Evolutionary conservation across 2,329 filamentous ascomycete genomes (phyloP).

Genomic region (Penicillium rolfsii): DNA sequence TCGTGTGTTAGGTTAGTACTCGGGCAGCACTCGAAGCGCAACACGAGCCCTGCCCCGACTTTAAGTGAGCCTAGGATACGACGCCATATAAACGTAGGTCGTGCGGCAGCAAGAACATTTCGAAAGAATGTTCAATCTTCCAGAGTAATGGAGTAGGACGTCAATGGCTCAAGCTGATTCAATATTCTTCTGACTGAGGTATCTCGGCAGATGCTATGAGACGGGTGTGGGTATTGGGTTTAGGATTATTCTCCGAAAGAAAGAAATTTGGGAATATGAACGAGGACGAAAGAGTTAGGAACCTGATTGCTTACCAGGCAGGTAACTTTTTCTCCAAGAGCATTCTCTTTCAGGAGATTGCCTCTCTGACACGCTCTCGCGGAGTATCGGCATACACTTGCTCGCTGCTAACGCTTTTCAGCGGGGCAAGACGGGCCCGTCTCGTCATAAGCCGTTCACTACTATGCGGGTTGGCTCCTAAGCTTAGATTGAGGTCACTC

Average conservation of each 20-base stretch:
- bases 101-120: neutral
- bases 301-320: too few relatives aligned
- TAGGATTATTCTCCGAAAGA: neutral
- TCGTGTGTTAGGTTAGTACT: neutral
- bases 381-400: too few relatives aligned
- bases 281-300: neutral
- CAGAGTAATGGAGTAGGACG: neutral
- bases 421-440: neutral
- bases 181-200: neutral
- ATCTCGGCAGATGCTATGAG: too few relatives aligned
- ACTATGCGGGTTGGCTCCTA: neutral
- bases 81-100: neutral
- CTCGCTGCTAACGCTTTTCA: neutral
- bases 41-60: neutral
- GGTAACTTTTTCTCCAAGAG: neutral
- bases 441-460: neutral
- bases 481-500: neutral
- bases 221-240: neutral
- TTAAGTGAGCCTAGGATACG: neutral
- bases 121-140: neutral
- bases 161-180: neutral
- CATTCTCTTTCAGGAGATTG: neutral
- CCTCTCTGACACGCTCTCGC: neutral
- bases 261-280: neutral
- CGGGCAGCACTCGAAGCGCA: neutral